phyloP scores from a whole-genome alignment of 257 asterid genomes.

The Jasminum sambac region DNA sequence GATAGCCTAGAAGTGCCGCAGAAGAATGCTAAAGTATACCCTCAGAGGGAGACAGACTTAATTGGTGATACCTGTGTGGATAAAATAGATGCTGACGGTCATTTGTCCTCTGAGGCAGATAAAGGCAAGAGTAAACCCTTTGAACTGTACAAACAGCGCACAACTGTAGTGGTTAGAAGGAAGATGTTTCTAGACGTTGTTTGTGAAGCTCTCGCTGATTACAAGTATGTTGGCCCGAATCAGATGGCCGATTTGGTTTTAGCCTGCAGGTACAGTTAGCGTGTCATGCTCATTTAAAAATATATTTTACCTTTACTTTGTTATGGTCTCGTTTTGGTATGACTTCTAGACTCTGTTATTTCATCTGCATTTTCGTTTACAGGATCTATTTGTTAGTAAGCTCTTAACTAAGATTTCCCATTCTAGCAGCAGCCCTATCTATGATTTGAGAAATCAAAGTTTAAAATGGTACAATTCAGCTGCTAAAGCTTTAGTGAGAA shows the following conservation, averaged over 20 bases:
- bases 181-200: conserved; percentile 69
- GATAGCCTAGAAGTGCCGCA: conserved; percentile 30
- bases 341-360: conserved; percentile 11
- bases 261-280: conserved; percentile 83
- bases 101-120: conserved; percentile 34
- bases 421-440: too few species aligned
- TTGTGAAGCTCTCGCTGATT: conserved; percentile 83
- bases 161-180: conserved; percentile 74
- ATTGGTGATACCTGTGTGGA: conserved; percentile 30
- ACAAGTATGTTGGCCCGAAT: conserved; percentile 89
- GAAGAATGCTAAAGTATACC: conserved; percentile 43
- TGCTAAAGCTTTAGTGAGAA: too few species aligned
- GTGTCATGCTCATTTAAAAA: conserved; percentile 4
- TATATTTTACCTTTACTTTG: conserved; percentile 1
- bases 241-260: conserved; percentile 87
- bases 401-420: too few species aligned
- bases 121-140: conserved; percentile 55
- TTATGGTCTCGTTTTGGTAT: neutral
- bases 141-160: conserved; percentile 87
- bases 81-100: conserved; percentile 28
- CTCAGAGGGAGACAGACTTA: conserved; percentile 39
- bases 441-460: too few species aligned
- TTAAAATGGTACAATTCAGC: too few species aligned
- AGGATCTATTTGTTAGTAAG: too few species aligned
- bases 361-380: neutral